phyloP scores from a whole-genome alignment of 1,284 basidiomycete genomes.

The Malassezia globosa region DNA sequence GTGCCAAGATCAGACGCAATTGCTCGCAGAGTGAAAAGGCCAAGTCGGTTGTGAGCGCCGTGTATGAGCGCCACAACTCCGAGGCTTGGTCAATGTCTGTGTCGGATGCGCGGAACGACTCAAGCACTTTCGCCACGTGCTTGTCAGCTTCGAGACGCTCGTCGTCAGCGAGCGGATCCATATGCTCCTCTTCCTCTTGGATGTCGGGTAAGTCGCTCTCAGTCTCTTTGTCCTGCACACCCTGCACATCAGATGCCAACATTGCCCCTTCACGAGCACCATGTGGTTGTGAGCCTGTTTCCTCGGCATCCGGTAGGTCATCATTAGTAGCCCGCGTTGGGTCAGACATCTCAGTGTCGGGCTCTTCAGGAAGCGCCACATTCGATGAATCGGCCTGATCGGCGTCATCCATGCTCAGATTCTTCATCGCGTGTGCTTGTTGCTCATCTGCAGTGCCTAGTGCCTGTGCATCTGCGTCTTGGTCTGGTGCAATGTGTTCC shows the following conservation, averaged over 20 bases:
- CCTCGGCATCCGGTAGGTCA: not conserved
- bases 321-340: not conserved
- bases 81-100: constrained; percentile 55
- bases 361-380: not conserved
- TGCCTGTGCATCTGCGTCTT: constrained; percentile 70
- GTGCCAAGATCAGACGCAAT: constrained; percentile 87
- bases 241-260: constrained; percentile 30
- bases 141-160: constrained; percentile 25
- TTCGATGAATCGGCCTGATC: constrained; percentile 19
- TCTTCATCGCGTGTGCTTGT: constrained; percentile 62
- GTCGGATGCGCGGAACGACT: constrained; percentile 57
- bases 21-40: constrained; percentile 72
- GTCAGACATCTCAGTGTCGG: constrained; percentile 16
- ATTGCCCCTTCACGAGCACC: constrained; percentile 31
- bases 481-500: constrained; percentile 67
- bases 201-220: constrained; percentile 51
- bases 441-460: constrained; percentile 61
- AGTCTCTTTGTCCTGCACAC: constrained; percentile 28
- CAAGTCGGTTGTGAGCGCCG: constrained; percentile 76
- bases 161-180: constrained; percentile 28
- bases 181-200: constrained; percentile 17
- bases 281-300: not conserved
- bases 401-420: constrained; percentile 31
- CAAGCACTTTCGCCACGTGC: constrained; percentile 36
- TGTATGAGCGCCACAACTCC: constrained; percentile 79